Base-by-base conservation (phyloP, 192 early-diverging fungal genomes). In the Kickxella alabastrina region DNA sequence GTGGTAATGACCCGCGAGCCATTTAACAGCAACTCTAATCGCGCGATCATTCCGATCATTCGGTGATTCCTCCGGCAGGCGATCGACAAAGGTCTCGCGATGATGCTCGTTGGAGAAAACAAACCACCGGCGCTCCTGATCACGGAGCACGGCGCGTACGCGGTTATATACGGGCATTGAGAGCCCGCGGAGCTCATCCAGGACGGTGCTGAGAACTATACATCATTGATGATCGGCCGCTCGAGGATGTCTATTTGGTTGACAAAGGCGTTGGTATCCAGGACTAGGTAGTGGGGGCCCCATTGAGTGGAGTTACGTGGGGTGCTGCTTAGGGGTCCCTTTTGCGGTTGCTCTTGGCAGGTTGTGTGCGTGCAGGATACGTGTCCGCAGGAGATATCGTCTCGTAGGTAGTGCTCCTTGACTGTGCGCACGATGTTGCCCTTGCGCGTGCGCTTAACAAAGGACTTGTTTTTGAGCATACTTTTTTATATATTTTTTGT, bases 61-160 rank as follows among this genome's bases (percentile, higher is more conserved):
- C 9, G 89, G 86, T 0, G 87, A 82, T 69, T 99, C 96, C 37
- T 82, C 85, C 31, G 86, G 74, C 8, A 79, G 52, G 29, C 83
- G 81, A 39, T 97, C 90, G 22, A 93, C 82, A 79, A 86, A 97
- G 3, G 92, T 92, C 15, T 92, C 92, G 8, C 86, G 65, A 66
- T 91, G 86, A 59, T 94, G 91, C 58, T 99, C 94, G 72, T 99
- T 99, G 2, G 87, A 92, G 72, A 99, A 99, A 26, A 96, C 87
- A 63, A 86, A 94, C 69, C 92, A 95, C 8, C 79, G 79, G 22
- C 87, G 83, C n/a, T 82, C 82, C 10, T 66, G 68, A 42, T 95
- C 87, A 18, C 76, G 65, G 23, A 90, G 70, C 25, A 99, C 65
- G 13, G 79, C 63, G 18, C 89, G 81, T 12, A 96, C 73, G 10